Evolutionary conservation across 495 filamentous ascomycete species (phyloP), one percentile per base, ranked within the genome.

Genomic region (Hyaloscypha variabilis): DNA sequence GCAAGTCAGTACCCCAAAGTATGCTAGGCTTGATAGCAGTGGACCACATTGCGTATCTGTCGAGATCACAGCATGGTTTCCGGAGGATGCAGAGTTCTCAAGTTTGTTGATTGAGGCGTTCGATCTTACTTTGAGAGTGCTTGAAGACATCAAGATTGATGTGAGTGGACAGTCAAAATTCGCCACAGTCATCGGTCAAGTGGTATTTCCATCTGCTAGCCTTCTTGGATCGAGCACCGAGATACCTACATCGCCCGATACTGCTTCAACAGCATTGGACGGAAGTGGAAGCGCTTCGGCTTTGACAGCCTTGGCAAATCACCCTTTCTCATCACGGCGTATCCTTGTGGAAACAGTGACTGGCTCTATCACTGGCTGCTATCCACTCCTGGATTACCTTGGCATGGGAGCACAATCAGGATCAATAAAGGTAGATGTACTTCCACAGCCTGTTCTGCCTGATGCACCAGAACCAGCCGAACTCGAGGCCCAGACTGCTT

Each of bases 61-160:
- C 10, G 66, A 62, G 52, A 65, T 73, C 42, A 71, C 64, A 29
- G 66, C 59, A 52, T 73, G 63, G 65, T 30, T 73, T 23, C 71
- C 71, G 23, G 71, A 68, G 50, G 56, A 67, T 50, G 58, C 68
- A 25, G 26, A 62, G 34, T 58, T 73, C 13, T 55, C 50, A 13
- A 59, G 59, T 5, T 21, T 73, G 13, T 14, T 42, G 11, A 59
- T 73, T 21, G 58, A 66, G 28, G 24, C 68, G 25, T 58, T 65
- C 31, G 36, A 58, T 53, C 66, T 73, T 23, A 29, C n/a, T 17
- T 23, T 71, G 23, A 64, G 54, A n/a, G 64, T 71, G 21, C 13
- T 69, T 11, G 60, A 67, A 11, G 68, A 73, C 36, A 60, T 71
- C 46, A 67, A 64, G 23, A 31, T 71, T 8, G 60, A 67, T 23